Base-by-base conservation (phyloP, 768 basidiomycete genomes). In the Paxillus involutus region DNA sequence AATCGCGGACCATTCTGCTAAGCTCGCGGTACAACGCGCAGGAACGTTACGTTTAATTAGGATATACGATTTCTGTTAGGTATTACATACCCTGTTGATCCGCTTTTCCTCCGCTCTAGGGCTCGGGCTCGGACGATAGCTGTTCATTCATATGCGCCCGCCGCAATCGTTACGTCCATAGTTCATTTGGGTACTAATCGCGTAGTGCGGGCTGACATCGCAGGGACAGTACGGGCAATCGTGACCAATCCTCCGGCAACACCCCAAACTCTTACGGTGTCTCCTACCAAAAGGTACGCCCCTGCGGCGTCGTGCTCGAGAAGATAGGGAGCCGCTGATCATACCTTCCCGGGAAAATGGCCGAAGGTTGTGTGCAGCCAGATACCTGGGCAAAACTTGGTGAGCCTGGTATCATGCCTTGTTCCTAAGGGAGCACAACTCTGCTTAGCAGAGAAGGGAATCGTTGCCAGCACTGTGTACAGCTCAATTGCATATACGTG, bases 101-200 rank as follows among this genome's bases (percentile, higher is more conserved):
- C 62, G 52, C 62, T 26, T 51, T 56, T 37, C 40, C 6, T 29
- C 58, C 55, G 14, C 6, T n/a, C 30, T 16, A 69, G 69, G 63
- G 0, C 21, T 62, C n/a, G 71, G 73, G 58, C 61, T 65, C 30
- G 63, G 57, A 32, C 47, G 57, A 17, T 47, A 67, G 52, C 59
- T 7, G 68, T 62, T 13, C 63, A 68, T 59, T 58, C 70, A 50
- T 71, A 59, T 59, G 62, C 71, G 29, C 70, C 70, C 16, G 60
- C 59, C 11, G 49, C 53, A 33, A 65, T 73, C 13, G 46, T 52
- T 43, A 74, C 72, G 16, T 16, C 45, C 14, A 64, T 55, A 16
- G 3, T 5, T 48, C 32, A 32, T 41, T 42, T 33, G 5, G 33
- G 43, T 5, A 29, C 10, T 12, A 42, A 44, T 42, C 37, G n/a